Percentiles rank a stretch among this genome's conserved stretches.
Evolutionary conservation across 2,329 filamentous ascomycete genomes (phyloP).

Genomic region (Nothophoma quercina): DNA sequence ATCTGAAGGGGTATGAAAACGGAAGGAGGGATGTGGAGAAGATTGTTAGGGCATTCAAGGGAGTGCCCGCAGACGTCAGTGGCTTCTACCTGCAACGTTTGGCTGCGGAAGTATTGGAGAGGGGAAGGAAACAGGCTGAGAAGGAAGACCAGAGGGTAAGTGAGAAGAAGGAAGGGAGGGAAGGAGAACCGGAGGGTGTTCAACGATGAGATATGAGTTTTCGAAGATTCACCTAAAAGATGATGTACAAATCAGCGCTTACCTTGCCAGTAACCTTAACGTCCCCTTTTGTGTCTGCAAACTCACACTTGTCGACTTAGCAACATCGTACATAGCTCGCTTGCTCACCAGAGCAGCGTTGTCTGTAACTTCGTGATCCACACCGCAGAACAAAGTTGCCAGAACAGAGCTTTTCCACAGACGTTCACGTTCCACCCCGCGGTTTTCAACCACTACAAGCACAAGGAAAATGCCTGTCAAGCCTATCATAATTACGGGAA

Average conservation of each 20-base stretch:
- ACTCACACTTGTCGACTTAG: conserved; percentile 1
- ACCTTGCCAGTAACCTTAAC: no score
- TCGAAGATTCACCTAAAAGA: no score
- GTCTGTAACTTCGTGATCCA: background rate
- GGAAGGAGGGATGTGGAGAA: conserved; percentile 75
- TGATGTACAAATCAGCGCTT: no score
- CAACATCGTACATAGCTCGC: background rate
- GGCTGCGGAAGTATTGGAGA: conserved; percentile 68
- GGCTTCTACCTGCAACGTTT: conserved; percentile 78
- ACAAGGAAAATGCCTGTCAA: background rate
- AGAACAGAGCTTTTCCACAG: conserved; percentile 8
- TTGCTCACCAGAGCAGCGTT: background rate
- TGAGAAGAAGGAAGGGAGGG: background rate
- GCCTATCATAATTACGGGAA: background rate
- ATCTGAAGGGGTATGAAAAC: conserved; percentile 84
- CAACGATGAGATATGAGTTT: no score
- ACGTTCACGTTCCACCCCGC: background rate
- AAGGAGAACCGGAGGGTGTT: no score
- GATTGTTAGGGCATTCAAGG: conserved; percentile 70
- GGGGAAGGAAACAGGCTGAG: conserved; percentile 5
- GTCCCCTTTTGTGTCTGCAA: background rate
- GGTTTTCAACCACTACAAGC: background rate
- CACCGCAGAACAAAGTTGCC: background rate
- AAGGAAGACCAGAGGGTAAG: background rate
- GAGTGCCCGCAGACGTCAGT: conserved; percentile 70